Percentiles rank a stretch among this genome's conserved stretches.
These are phyloP conservation scores for Fusarium sp. DNA, from an alignment of 2,329 filamentous ascomycete genomes.

Conservation along the genomic window DNA sequence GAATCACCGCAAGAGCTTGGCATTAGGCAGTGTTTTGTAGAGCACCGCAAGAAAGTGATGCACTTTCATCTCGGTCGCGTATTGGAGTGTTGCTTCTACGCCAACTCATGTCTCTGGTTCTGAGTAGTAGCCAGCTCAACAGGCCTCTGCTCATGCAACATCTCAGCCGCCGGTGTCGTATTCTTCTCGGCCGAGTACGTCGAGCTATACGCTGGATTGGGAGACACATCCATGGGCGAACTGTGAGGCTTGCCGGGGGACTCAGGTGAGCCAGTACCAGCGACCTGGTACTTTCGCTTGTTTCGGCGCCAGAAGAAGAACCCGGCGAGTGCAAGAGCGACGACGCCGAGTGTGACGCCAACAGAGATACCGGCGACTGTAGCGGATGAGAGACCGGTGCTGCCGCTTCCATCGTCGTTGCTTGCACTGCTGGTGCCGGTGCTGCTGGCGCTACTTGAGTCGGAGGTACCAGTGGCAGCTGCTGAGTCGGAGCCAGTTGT, in stretches of 20 bases:
- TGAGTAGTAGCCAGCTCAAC: background rate
- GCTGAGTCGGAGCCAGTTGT: background rate
- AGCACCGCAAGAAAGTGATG: background rate
- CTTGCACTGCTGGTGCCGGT: background rate
- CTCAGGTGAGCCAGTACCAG: background rate
- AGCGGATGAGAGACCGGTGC: slow-evolving; percentile 7
- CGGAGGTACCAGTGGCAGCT: background rate
- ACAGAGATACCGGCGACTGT: slow-evolving; percentile 21
- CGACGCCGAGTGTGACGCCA: background rate
- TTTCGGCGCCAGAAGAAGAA: slow-evolving; percentile 27
- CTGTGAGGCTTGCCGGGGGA: background rate
- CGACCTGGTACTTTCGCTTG: slow-evolving; percentile 1
- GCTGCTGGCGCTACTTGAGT: background rate
- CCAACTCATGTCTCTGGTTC: slow-evolving; percentile 13
- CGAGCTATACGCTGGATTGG: background rate
- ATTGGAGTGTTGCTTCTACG: background rate
- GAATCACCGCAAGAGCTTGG: too few species aligned
- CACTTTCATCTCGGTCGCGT: background rate
- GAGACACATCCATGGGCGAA: background rate
- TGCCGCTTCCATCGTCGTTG: rapidly evolving
- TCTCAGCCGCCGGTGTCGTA: background rate
- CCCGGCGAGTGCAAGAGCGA: slow-evolving; percentile 2
- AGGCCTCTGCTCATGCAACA: background rate
- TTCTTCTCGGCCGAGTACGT: background rate
- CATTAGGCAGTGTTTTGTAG: too few species aligned